Percentiles rank a stretch among this genome's conserved stretches.
These are phyloP conservation scores for Echinochloa phyllopogon DNA, from an alignment of 176 grass and related monocot genomes.

Conservation along the genomic window DNA sequence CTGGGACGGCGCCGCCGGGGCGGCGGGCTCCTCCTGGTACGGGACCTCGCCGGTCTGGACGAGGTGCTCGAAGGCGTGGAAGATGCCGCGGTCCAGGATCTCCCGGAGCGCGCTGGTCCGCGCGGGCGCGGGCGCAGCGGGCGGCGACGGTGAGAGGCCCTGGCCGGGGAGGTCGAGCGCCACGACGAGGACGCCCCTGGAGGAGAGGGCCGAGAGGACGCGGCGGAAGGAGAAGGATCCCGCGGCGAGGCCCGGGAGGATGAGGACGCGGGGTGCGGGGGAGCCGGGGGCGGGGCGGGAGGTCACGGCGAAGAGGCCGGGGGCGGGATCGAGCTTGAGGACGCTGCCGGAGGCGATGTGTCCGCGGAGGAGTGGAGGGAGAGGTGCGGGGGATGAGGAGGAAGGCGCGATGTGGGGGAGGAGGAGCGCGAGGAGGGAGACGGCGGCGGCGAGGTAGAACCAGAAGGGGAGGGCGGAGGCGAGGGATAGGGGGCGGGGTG, in stretches of 20 bases:
- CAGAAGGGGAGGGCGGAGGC: conserved; percentile 67
- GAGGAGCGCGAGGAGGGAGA: conserved; percentile 66
- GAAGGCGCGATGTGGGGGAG: conserved; percentile 44
- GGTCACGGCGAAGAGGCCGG: conserved; percentile 57
- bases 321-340: conserved; percentile 52
- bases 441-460: conserved; percentile 72
- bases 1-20: conserved; percentile 15
- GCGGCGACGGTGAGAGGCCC: conserved; percentile 54
- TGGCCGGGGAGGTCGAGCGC: conserved; percentile 66
- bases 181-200: conserved; percentile 42
- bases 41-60: conserved; percentile 72
- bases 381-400: conserved; percentile 31
- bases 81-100: conserved; percentile 72
- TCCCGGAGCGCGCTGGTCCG: conserved; percentile 41
- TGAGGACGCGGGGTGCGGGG: conserved; percentile 46
- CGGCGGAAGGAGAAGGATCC: conserved; percentile 76
- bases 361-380: conserved; percentile 40
- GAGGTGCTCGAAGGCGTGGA: conserved; percentile 86
- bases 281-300: conserved; percentile 27
- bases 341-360: conserved; percentile 58
- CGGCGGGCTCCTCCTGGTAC: conserved; percentile 45
- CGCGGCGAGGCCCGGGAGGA: conserved; percentile 66
- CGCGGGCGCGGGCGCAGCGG: background rate
- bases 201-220: conserved; percentile 46
- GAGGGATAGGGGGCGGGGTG: background rate